Evolutionary conservation across 2,329 filamentous ascomycete genomes (phyloP).

Genomic region (Pseudocercospora cruenta): DNA sequence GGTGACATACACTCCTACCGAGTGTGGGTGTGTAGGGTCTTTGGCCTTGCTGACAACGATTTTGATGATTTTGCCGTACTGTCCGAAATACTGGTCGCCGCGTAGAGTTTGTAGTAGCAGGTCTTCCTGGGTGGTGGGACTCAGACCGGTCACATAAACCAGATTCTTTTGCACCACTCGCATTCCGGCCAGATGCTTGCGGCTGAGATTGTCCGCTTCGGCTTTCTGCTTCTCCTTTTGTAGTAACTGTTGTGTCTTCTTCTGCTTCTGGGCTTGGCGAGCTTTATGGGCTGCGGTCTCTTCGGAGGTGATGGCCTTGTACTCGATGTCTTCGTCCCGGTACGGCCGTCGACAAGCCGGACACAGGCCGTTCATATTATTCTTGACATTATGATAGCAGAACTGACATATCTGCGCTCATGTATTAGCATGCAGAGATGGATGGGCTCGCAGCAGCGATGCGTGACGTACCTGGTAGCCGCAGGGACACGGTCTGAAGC

Average conservation of each 20-base stretch:
- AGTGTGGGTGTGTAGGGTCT: slow-evolving; percentile 73
- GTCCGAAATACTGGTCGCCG: slow-evolving; percentile 91
- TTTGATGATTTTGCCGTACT: slow-evolving; percentile 98
- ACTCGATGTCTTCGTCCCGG: slow-evolving; percentile 95
- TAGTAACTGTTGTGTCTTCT: slow-evolving; percentile 85
- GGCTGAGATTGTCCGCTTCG: slow-evolving; percentile 91
- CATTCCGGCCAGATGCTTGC: slow-evolving; percentile 93
- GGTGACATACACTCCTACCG: slow-evolving; percentile 97
- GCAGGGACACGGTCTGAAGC: slow-evolving; percentile 95
- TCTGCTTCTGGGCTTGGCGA: slow-evolving; percentile 78
- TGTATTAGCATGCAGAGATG: slow-evolving; percentile 16
- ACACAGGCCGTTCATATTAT: slow-evolving; percentile 94
- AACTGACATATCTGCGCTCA: slow-evolving; percentile 88
- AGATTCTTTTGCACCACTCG: slow-evolving; percentile 98
- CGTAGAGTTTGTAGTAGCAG: slow-evolving; percentile 87
- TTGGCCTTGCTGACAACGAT: slow-evolving; percentile 98
- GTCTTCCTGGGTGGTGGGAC: slow-evolving; percentile 88
- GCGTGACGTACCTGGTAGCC: slow-evolving; percentile 83
- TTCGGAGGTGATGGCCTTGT: slow-evolving; percentile 91
- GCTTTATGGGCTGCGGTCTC: slow-evolving; percentile 78
- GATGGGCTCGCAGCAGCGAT: not conserved
- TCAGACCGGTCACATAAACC: slow-evolving; percentile 94
- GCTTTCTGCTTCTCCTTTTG: slow-evolving; percentile 96
- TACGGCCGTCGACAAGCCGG: slow-evolving; percentile 96
- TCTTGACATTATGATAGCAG: slow-evolving; percentile 99